Evolutionary conservation across 2,329 filamentous ascomycete species (phyloP).

Genomic region (Calonectria honghensis): DNA sequence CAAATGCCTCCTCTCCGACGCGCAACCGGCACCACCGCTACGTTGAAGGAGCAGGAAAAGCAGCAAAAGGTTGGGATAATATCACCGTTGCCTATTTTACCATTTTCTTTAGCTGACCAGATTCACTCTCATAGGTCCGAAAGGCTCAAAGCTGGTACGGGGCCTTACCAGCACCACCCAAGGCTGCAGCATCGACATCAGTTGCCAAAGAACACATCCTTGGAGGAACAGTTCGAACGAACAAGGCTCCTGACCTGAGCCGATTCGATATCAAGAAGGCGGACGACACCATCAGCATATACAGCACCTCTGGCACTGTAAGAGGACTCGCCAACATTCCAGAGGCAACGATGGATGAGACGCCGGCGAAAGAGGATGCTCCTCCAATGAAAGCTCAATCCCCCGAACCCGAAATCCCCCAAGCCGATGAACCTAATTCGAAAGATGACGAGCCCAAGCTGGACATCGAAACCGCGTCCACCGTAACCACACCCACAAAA

Average conservation of each 20-base stretch:
- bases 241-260: conserved; percentile 68
- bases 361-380: conserved; percentile 42
- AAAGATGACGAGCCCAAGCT: conserved; percentile 29
- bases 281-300: conserved; percentile 58
- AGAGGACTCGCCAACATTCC: conserved; percentile 53
- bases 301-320: conserved; percentile 51
- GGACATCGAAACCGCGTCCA: conserved; percentile 18
- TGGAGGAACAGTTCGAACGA: conserved; percentile 71
- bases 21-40: conserved; percentile 38
- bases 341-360: conserved; percentile 49
- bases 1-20: conserved; percentile 44
- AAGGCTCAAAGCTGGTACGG: conserved; percentile 78
- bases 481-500: conserved; percentile 33
- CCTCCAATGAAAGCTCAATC: conserved; percentile 40
- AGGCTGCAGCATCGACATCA: conserved; percentile 76
- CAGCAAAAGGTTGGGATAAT: conserved; percentile 44
- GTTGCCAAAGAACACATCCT: conserved; percentile 77
- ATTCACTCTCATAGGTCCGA: conserved; percentile 63
- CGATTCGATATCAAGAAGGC: conserved; percentile 69
- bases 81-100: neutral
- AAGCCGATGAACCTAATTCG: conserved; percentile 11
- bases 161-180: conserved; percentile 74
- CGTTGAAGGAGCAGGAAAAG: conserved; percentile 35
- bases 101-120: neutral
- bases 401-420: conserved; percentile 31